Conservation (phyloP, 129 eudicot genomes). For the Flaveria brownii region DNA sequence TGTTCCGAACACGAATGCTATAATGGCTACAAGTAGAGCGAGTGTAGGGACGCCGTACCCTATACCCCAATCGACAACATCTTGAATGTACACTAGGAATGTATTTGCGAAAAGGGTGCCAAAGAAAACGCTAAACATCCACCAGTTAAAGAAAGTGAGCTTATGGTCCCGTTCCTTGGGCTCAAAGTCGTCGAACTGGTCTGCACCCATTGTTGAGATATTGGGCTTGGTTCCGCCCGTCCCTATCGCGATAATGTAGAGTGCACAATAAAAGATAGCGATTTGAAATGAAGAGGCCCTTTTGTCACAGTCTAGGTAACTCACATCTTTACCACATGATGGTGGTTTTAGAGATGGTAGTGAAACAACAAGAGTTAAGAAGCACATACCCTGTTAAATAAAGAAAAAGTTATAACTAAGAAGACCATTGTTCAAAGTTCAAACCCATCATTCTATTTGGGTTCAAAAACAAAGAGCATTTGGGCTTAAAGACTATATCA, state of each 20-base stretch:
- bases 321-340: slow-evolving; percentile 44
- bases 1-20: slow-evolving; percentile 55
- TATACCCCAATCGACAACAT: slow-evolving; percentile 53
- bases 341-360: slow-evolving; percentile 50
- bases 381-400: slow-evolving; percentile 55
- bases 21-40: slow-evolving; percentile 50
- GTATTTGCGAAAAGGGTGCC: slow-evolving; percentile 68
- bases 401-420: neutral
- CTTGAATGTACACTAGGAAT: slow-evolving; percentile 67
- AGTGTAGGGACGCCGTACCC: slow-evolving; percentile 73
- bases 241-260: slow-evolving; percentile 68
- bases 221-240: slow-evolving; percentile 87
- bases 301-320: slow-evolving; percentile 44
- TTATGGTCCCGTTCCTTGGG: slow-evolving; percentile 58
- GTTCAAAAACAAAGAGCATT: neutral
- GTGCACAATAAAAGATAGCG: slow-evolving; percentile 57
- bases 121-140: slow-evolving; percentile 75
- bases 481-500: neutral
- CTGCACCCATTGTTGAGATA: slow-evolving; percentile 77
- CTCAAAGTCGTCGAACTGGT: slow-evolving; percentile 64
- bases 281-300: slow-evolving; percentile 50
- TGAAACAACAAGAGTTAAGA: slow-evolving; percentile 66
- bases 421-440: neutral
- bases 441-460: neutral
- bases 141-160: slow-evolving; percentile 78